Evolutionary conservation across 2,329 filamentous ascomycete species (phyloP), one percentile per base, ranked within the genome.

Genomic region (Emmonsiellopsis sp.): DNA sequence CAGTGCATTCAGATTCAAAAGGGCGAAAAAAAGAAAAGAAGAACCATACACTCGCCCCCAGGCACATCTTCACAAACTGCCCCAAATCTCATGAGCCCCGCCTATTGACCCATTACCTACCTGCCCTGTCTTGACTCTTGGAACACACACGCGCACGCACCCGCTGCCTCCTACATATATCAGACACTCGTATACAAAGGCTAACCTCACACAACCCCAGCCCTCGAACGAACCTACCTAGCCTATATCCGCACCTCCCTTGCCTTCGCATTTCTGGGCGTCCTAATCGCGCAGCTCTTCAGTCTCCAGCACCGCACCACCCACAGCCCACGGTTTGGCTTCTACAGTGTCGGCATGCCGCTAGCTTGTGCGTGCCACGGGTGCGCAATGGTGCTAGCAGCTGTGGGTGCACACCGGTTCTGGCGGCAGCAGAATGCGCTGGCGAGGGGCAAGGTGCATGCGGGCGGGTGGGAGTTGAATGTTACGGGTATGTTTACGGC

Each of bases 201-300:
- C 55, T 51, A 39, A 57, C 42, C 14, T 27, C 37, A 27, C 9
- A 13, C 6, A 42, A 47, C 7, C 6, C 11, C 61, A 88, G 86
- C 86, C 39, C 78, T 88, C 52, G 85, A 90, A 68, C 76, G 86
- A 53, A 90, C 86, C 14, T 90, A 85, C 63, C 78, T 90, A 14
- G 84, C 78, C 33, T 89, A 88, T 65, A 75, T 88, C 33, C 80
- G 86, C 17, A 89, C 85, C 1, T 87, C 84, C 0, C 69, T 86
- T 39, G 76, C 79, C n/a, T 73, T 88, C 40, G 82, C 84, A 11
- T 84, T 87, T 70, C 71, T 83, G 17, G 84, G 85, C 14, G 79
- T 85, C 2, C 61, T 81, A 2, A 77, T 85, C 32, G 81, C 84
- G 0, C 86, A 89, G 62, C 76, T 89, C 6, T 87, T 87, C 60